These are phyloP conservation scores for Russula vinacea DNA, from an alignment of 768 basidiomycete genomes.

Conservation along the genomic window DNA sequence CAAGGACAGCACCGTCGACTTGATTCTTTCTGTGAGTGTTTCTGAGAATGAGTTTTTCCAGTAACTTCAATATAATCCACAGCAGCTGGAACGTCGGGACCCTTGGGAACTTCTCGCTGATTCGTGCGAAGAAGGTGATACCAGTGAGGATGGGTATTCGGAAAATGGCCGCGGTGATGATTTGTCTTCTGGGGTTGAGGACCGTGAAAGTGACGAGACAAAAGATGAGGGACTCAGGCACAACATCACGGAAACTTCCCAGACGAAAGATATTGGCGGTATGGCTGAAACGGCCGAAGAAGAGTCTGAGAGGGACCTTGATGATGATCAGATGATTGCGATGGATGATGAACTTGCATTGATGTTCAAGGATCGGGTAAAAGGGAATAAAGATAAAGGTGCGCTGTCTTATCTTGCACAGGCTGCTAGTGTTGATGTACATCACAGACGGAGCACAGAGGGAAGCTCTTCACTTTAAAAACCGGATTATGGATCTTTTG, in stretches of 20 bases:
- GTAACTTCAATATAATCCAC: neutral
- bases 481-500: constrained; percentile 91
- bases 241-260: constrained; percentile 62
- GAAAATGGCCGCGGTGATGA: constrained; percentile 35
- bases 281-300: constrained; percentile 57
- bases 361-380: constrained; percentile 72
- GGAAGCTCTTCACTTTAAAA: constrained; percentile 94
- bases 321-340: constrained; percentile 98
- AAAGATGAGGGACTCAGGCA: constrained; percentile 60
- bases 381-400: constrained; percentile 64
- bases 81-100: constrained; percentile 83
- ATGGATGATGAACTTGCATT: constrained; percentile 89
- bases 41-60: constrained; percentile 6
- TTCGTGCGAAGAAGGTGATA: constrained; percentile 37
- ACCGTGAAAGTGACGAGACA: constrained; percentile 48
- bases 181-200: constrained; percentile 37
- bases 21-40: constrained; percentile 72
- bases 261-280: constrained; percentile 55
- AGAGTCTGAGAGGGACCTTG: constrained; percentile 69
- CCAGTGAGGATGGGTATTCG: constrained; percentile 35
- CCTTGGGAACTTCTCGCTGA: constrained; percentile 50
- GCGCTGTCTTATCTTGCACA: constrained; percentile 28
- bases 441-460: constrained; percentile 64
- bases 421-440: constrained; percentile 3
- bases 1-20: constrained; percentile 67